A percentile compares a stretch with the other conserved stretches of the same genome.
phyloP scores from a whole-genome alignment of 768 basidiomycete genomes.

The Favolaschia claudopus region DNA sequence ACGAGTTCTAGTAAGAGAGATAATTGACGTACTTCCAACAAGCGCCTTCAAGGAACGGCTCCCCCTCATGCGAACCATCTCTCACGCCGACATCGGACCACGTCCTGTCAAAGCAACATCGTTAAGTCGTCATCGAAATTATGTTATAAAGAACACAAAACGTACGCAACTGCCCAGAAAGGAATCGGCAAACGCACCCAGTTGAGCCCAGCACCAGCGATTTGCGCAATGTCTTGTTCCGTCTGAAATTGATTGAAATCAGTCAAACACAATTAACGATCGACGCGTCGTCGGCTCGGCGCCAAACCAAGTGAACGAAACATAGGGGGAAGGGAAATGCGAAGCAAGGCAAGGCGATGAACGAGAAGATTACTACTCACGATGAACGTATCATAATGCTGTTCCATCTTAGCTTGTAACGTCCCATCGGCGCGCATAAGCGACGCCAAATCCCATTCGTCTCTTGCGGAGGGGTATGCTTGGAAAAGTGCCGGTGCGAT shows the following conservation, averaged over 20 bases:
- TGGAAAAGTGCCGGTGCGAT: slow-evolving; percentile 61
- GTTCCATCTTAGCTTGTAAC: slow-evolving; percentile 48
- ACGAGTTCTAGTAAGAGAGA: background rate
- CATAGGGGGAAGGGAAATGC: slow-evolving; percentile 7
- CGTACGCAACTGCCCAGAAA: too few relatives aligned
- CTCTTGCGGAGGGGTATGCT: slow-evolving; percentile 53
- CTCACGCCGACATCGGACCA: slow-evolving; percentile 55
- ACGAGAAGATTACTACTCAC: slow-evolving; percentile 41
- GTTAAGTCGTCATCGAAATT: too few relatives aligned
- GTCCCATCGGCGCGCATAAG: slow-evolving; percentile 56
- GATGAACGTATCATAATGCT: slow-evolving; percentile 76
- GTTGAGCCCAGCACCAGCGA: slow-evolving; percentile 74
- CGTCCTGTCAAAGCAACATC: slow-evolving; percentile 4
- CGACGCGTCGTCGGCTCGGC: too few relatives aligned
- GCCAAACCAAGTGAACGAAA: too few relatives aligned
- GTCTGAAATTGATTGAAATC: too few relatives aligned
- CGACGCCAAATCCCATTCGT: slow-evolving; percentile 65
- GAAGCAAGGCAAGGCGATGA: background rate
- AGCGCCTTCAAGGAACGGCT: slow-evolving; percentile 79
- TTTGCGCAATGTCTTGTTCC: slow-evolving; percentile 75
- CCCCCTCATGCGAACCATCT: background rate
- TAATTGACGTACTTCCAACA: slow-evolving; percentile 71
- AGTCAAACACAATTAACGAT: too few relatives aligned
- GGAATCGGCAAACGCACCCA: slow-evolving; percentile 72
- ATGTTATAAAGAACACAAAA: too few relatives aligned